Evolutionary conservation across 257 asterid species (phyloP).

Genomic region (Schizonepeta tenuifolia): DNA sequence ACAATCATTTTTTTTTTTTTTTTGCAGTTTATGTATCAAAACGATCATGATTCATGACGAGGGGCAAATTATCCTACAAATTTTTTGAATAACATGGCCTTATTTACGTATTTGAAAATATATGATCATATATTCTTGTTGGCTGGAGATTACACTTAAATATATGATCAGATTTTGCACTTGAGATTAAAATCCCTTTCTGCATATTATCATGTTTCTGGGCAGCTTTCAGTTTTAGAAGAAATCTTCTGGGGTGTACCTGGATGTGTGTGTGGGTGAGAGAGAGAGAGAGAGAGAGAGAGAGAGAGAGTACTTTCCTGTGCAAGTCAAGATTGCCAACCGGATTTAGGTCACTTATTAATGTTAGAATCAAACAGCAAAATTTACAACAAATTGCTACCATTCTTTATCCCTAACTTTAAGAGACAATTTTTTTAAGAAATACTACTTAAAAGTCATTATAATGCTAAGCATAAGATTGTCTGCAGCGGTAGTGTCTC

Average conservation of each 20-base stretch:
- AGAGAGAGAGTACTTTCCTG: background rate
- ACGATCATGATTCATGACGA: no score
- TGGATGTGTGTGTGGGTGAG: background rate
- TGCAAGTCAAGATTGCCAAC: background rate
- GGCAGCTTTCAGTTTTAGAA: slow-evolving; percentile 13
- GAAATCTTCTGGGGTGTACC: background rate
- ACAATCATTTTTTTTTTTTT: background rate
- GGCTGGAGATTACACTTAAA: background rate
- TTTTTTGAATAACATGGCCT: slow-evolving; percentile 23
- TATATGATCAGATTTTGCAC: background rate
- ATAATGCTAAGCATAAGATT: no score
- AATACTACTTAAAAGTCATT: background rate
- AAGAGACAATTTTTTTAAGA: no score
- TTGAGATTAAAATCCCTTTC: background rate
- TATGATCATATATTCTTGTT: background rate
- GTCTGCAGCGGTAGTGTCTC: no score
- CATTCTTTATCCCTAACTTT: background rate
- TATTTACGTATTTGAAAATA: background rate
- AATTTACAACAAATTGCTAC: background rate
- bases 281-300: background rate
- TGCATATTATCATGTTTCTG: background rate
- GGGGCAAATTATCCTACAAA: slow-evolving; percentile 5
- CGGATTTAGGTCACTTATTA: background rate
- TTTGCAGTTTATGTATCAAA: no score
- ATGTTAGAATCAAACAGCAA: background rate